Base-by-base conservation (phyloP, 2,329 filamentous ascomycete genomes). In the Grosmannia clavigera region DNA sequence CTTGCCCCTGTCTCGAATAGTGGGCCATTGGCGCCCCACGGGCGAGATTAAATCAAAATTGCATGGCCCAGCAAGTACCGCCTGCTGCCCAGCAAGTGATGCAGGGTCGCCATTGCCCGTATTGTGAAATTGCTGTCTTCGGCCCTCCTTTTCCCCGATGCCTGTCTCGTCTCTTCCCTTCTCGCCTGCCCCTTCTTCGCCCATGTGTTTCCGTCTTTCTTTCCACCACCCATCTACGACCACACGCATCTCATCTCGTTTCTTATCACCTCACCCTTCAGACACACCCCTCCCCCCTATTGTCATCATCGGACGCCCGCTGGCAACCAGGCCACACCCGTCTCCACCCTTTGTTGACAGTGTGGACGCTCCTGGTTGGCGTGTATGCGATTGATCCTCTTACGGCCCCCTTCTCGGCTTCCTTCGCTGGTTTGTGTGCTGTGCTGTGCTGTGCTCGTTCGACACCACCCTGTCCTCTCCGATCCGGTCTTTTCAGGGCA, bases 11-110 rank as follows among this genome's bases (percentile, higher is more conserved):
- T 61, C 46, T 12, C 10, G 22, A 55, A 53, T 14, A 61, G 63
- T 64, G 63, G 63, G 53, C 40, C 63, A 10, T 12, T 2, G 29
- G 50, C 56, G 61, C 60, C 61, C 63, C 63, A 64, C 57, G 63
- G 60, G 50, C 58, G 60, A 63, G 61, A 64, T 64, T 64, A 64
- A 63, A 61, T 61, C 61, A 59, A 64, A 63, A 63, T 64, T 63
- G 48, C 63, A 62, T 53, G 54, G 54, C 58, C 50, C 57, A 14
- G 58, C 58, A 57, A 52, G 58, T 55, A 55, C 59, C 55, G 6
- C 38, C 55, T 53, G 6, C 35, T 50, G 48, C 25, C 59, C 48
- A 57, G 59, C 55, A 57, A 60, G 53, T 54, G 59, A 60, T 50
- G 54, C 48, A 58, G 55, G 59, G 59, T 46, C 59, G 55, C 55